Percentiles rank a stretch among this genome's conserved stretches.
These are phyloP conservation scores for Scheffersomyces illinoinensis DNA, from an alignment of 1,139 yeast species.

Conservation along the genomic window DNA sequence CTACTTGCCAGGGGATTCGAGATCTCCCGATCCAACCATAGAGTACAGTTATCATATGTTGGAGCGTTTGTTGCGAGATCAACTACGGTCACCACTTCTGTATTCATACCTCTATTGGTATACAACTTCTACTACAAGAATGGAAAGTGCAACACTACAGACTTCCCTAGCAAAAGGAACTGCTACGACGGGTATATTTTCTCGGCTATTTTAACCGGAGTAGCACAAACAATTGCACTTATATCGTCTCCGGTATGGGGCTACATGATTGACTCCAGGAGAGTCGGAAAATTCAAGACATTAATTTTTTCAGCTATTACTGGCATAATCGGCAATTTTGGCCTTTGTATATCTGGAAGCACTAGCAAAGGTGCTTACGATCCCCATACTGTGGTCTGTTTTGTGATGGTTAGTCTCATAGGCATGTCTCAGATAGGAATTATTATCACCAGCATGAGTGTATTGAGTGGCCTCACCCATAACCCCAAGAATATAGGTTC, in stretches of 20 bases:
- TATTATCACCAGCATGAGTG: conserved; percentile 51
- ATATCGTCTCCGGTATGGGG: conserved; percentile 68
- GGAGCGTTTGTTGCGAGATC: conserved; percentile 69
- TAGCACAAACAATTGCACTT: conserved; percentile 59
- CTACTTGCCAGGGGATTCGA: conserved; percentile 47
- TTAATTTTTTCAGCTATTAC: conserved; percentile 26
- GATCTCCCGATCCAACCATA: conserved; percentile 29
- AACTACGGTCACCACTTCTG: conserved; percentile 58
- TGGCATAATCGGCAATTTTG: conserved; percentile 38
- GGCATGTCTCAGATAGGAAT: conserved; percentile 57
- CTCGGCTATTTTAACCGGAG: conserved; percentile 70
- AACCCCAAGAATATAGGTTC: conserved; percentile 51
- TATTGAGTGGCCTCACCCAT: conserved; percentile 31
- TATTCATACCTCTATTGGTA: conserved; percentile 65
- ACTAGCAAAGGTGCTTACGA: conserved; percentile 21
- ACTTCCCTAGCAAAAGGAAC: conserved; percentile 31
- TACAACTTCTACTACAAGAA: conserved; percentile 53
- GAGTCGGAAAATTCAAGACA: conserved; percentile 37
- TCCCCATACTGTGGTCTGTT: conserved; percentile 35
- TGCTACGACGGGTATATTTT: conserved; percentile 67
- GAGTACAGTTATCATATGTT: conserved; percentile 52
- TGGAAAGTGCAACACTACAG: conserved; percentile 45
- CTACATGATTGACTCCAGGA: conserved; percentile 43
- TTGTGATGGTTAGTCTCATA: conserved; percentile 33
- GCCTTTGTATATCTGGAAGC: conserved; percentile 24